Evolutionary conservation across 371 early-diverging fungal genomes (phyloP), one percentile per base, ranked within the genome.

Genomic region (Polyrhizophydium stewartii): DNA sequence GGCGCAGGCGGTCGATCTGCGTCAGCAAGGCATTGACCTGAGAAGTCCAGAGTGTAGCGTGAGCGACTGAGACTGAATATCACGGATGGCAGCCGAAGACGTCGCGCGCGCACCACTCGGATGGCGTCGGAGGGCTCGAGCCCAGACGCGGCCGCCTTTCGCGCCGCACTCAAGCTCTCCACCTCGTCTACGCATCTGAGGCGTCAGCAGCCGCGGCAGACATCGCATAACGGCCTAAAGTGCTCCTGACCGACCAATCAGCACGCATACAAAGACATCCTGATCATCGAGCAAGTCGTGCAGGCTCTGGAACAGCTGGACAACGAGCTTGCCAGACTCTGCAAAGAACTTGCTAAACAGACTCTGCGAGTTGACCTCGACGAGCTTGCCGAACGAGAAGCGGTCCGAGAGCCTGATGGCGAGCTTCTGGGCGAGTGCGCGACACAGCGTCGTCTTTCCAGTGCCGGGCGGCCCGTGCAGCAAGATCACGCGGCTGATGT

Each of bases 401-500:
- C 81, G 69, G 30, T 70, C 68, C 13, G 75, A 58, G 21, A 85
- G 64, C 38, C 87, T 68, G 51, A 89, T 82, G 0, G 87, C 72
- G 17, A 87, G 63, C 64, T 85, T 86, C 63, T 88, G 60, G 6
- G 88, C 84, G 22, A 89, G 64, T 1, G 86, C 88, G 43, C 74
- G 63, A 64, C 84, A 82, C 22, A 89, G 74, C 30, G 86, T 78
- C 0, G 88, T 86, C 66, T 89, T 89, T 5, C 89, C 89, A 43
- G 85, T 85, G n/a, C 87, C 78, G 0, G 87, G 86, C 5, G 84
- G 83, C 2, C 89, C 89, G 66, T 89, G 83, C 35, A 88, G 71
- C 45, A 87, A 63, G 12, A 82, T 73, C 27, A 86, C 79, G 24
- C 83, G 64, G 70, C 77, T 77, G 60, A 68, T 81, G 24, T 78